Evolutionary conservation across 2,329 filamentous ascomycete genomes (phyloP), one percentile per base, ranked within the genome.

Genomic region (Botrytis aclada): DNA sequence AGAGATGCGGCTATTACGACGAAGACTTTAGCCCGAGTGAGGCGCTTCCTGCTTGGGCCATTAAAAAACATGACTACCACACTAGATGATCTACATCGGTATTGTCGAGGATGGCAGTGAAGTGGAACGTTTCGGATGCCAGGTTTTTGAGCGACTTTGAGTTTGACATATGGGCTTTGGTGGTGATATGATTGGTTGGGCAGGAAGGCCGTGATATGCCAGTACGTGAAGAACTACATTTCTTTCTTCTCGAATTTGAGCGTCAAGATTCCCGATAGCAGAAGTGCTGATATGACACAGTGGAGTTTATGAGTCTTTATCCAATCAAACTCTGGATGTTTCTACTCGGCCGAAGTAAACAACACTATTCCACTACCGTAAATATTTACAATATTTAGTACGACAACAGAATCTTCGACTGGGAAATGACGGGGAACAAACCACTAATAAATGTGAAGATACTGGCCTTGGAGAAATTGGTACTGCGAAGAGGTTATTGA

Each of bases 31-130:
- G 73, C n/a, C 41, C 64, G 2, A 37, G 72, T 37, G 61, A 72
- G 25, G 63, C 64, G 34, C 62, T 78, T 62, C 76, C 77, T 6
- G 61, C 56, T 8, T 78, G 77, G 77, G 74, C 74, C 34, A 76
- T 76, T 4, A 75, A 67, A 34, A 70, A 73, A 3, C 77, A 78
- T 72, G 75, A 77, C 34, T 78, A 77, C 47, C 74, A 76, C 62
- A 41, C 74, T 39, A 67, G 43, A 39, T 51, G 9, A 72, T 14
- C 22, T 43, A 20, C 32, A 39, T n/a, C 16, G n/a, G 60, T 25
- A 39, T 9, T 39, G 3, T n/a, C 22, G 60, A 62, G 22, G n/a
- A 41, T 41, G n/a, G 14, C 34, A 62, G 25, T 62, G 47, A 25
- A 25, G 7, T 41, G 6, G 65, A 32, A 25, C 4, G 20, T 32